These are phyloP conservation scores for Blakeslea trispora DNA, from an alignment of 371 early-diverging fungal genomes.

Conservation along the genomic window DNA sequence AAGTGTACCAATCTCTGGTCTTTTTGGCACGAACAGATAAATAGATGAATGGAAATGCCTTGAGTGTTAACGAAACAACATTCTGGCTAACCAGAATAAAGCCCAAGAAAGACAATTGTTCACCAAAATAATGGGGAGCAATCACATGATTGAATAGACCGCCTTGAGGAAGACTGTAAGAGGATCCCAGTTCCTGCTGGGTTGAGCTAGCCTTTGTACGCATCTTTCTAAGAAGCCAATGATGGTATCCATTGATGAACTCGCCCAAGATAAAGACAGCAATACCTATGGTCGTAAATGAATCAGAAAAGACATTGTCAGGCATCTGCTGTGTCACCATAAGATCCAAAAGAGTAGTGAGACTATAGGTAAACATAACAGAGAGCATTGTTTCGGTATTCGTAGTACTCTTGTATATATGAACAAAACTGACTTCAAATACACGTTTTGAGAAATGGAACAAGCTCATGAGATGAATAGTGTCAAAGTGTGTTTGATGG, in stretches of 20 bases:
- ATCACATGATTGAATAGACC: slow-evolving; percentile 26
- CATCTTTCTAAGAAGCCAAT: slow-evolving; percentile 12
- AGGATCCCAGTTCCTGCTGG: neutral
- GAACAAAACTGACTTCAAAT: slow-evolving; percentile 20
- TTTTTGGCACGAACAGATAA: slow-evolving; percentile 24
- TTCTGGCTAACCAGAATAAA: slow-evolving; percentile 31
- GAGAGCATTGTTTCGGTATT: slow-evolving; percentile 5
- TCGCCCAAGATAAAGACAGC: slow-evolving; percentile 10
- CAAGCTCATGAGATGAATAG: slow-evolving; percentile 14
- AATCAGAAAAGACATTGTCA: neutral
- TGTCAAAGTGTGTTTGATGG: slow-evolving; percentile 9
- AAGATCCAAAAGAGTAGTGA: slow-evolving; percentile 16
- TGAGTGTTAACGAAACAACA: slow-evolving; percentile 18
- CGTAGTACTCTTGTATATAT: slow-evolving; percentile 21
- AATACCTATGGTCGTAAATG: neutral
- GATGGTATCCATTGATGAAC: slow-evolving; percentile 14
- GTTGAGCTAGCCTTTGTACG: slow-evolving; percentile 2
- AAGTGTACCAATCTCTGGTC: slow-evolving; percentile 28
- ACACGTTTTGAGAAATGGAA: slow-evolving; percentile 31
- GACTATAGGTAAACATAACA: slow-evolving; percentile 7
- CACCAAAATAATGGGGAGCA: slow-evolving; percentile 29
- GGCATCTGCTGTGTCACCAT: slow-evolving; percentile 13
- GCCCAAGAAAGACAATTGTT: slow-evolving; percentile 29
- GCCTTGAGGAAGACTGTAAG: slow-evolving; percentile 24
- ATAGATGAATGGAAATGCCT: slow-evolving; percentile 30